Evolutionary conservation across 1,139 yeast species (phyloP), one percentile per base, ranked within the genome.

Genomic region (Hyphopichia pseudoburtonii): DNA sequence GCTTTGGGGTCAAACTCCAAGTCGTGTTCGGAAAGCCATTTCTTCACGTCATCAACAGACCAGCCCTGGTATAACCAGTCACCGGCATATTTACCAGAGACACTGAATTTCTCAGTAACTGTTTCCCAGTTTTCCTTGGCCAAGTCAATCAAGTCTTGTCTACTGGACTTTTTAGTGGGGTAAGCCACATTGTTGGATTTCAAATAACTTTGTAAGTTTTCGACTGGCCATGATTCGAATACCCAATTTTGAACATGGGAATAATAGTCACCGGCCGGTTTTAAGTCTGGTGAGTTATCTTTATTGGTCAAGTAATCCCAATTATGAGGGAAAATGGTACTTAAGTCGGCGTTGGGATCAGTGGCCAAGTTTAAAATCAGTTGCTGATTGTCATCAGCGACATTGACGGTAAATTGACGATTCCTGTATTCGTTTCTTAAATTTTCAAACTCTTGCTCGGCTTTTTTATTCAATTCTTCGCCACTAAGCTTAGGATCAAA

Each of bases 51-150:
- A 5, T 64, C 59, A 11, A 51, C 50, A 24, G 63, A 57, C 81
- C 83, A 78, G 21, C 62, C 48, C 14, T 65, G 53, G 49, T 73
- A 78, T 33, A 76, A 57, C 69, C 77, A 69, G 35, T 64, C 67
- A 9, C 79, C 74, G n/a, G 80, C 74, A 42, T 76, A 75, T 32
- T 55, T 57, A 9, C 78, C 79, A 2, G 77, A 62, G 4, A 62
- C 62, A 1, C 64, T 56, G 37, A 58, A 48, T 22, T 54, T 48
- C 32, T 56, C 55, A 23, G 69, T 64, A 42, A 73, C 56, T 22
- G 53, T 52, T 41, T 64, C 63, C 47, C 66, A 73, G 41, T 66
- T 56, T 9, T 58, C 48, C 48, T 67, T 60, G n/a, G 72, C 70
- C 27, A 52, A 38, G 11, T 60, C 48, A 33, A 70, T 42, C 48